Conservation (phyloP, 176 grass and related monocot species). For the Secale cereale region DNA sequence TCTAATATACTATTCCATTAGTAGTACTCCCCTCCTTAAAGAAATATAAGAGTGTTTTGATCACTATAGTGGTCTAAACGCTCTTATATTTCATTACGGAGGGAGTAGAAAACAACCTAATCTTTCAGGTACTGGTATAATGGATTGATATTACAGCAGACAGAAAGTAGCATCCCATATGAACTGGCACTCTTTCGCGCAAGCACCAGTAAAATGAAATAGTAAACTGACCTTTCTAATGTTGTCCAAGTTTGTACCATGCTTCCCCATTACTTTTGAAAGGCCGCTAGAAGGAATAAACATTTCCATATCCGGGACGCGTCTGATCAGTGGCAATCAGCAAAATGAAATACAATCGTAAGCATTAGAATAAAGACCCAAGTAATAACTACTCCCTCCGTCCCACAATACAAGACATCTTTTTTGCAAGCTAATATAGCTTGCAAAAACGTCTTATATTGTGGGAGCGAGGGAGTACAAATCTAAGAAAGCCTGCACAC, state of each 20-base stretch:
- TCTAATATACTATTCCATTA: not conserved
- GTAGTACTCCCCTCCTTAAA: too few species aligned
- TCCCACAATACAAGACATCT: too few species aligned
- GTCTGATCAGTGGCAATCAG: conserved; percentile 27
- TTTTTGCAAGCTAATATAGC: too few species aligned
- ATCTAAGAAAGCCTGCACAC: not conserved
- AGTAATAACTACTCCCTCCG: not conserved
- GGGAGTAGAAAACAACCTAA: not conserved
- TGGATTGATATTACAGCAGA: not conserved
- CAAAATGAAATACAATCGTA: conserved; percentile 23
- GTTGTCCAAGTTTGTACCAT: conserved; percentile 85
- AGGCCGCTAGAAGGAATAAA: conserved; percentile 65
- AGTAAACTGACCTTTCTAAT: conserved; percentile 87
- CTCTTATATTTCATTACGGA: too few species aligned
- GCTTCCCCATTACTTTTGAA: conserved; percentile 94
- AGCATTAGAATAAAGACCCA: not conserved
- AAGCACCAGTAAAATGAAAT: conserved; percentile 11
- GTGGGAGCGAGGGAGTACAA: too few species aligned
- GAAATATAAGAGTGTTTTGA: too few species aligned
- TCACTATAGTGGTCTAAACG: too few species aligned
- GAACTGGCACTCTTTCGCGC: not conserved
- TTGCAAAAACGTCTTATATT: too few species aligned
- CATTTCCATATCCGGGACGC: conserved; percentile 61
- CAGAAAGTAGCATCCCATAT: not conserved
- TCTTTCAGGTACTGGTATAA: not conserved